Base-by-base conservation (phyloP, 768 basidiomycete genomes). In the Dacryopinax primogenitus region DNA sequence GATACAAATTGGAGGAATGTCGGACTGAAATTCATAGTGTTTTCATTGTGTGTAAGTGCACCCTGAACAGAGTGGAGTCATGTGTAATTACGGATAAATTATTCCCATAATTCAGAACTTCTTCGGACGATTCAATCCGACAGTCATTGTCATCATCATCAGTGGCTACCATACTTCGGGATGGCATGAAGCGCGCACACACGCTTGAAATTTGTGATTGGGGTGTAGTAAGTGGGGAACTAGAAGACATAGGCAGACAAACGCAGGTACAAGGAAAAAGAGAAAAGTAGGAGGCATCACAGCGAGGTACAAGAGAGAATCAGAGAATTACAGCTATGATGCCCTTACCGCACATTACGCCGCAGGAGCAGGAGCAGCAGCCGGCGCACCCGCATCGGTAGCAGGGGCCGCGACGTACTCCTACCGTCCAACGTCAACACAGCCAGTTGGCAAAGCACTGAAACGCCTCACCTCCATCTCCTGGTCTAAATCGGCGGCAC, bases 401-500 rank as follows among this genome's bases (percentile, higher is more conserved):
- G 26, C 51, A 3, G 51, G 51, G 3, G 21, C 51, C 26, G 51
- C 39, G 1, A 64, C 69, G 51, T 69, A 67, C 39, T 71, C 71
- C 68, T 72, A 66, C 23, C 58, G 66, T 15, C 65, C 23, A n/a
- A 16, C 18, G 35, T 21, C 11, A 58, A 47, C 11, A 15, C 21
- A n/a, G 33, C 64, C 26, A 1, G n/a, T 16, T n/a, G 16, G n/a
- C 30, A 33, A 11, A 26, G 0, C 23, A 12, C 30, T 33, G 37
- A 51, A 2, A 21, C 1, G 7, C 74, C 84, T 37, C 66, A 95
- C 95, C 83, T 89, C 89, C 95, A 98, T 98, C 80, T 98, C 95
- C 7, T 94, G 92, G 74, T 98, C 95, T 44, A 98, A 83, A 73
- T 94, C 91, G 33, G 90, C 95, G 1, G 80, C 90, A 23, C 84